These are phyloP conservation scores for Volvox africanus DNA, from an alignment of 139 green algal genomes.

Conservation along the genomic window DNA sequence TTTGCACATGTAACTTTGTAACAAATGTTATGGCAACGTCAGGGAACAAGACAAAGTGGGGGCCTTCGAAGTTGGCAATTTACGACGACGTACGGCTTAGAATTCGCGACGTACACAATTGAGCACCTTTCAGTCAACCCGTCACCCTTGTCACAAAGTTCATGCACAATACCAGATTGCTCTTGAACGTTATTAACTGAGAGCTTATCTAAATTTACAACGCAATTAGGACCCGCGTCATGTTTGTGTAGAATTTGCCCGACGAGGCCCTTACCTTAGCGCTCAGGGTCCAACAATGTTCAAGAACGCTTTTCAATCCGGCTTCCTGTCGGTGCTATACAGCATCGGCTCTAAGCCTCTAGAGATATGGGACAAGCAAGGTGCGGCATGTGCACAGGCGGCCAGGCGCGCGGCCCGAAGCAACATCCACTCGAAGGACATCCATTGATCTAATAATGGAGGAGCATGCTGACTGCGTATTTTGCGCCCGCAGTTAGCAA, in stretches of 20 bases:
- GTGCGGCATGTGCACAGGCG: slow-evolving; percentile 58
- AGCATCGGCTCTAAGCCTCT: slow-evolving; percentile 96
- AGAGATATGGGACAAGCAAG: slow-evolving; percentile 95
- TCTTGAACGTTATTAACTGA: background rate
- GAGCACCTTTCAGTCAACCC: background rate
- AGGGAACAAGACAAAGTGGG: no score
- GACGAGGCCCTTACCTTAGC: slow-evolving; percentile 25
- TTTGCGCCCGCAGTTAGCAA: slow-evolving; percentile 83
- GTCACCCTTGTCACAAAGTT: background rate
- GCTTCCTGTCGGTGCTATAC: slow-evolving; percentile 97
- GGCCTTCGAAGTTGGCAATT: background rate
- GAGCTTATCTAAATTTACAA: background rate
- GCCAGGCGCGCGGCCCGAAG: background rate
- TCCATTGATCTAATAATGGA: background rate
- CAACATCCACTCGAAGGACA: background rate
- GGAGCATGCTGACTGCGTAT: background rate
- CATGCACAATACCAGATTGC: background rate
- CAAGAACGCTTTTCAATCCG: slow-evolving; percentile 77
- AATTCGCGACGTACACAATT: background rate
- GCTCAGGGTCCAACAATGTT: slow-evolving; percentile 49
- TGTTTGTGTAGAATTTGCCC: slow-evolving; percentile 32
- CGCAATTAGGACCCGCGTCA: slow-evolving; percentile 17
- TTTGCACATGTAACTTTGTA: no score
- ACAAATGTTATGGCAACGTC: no score
- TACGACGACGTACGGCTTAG: background rate